A percentile compares a stretch with the other conserved stretches of the same genome.
phyloP scores from a whole-genome alignment of 768 basidiomycete species.

The Brasilioporus rufonigricans region DNA sequence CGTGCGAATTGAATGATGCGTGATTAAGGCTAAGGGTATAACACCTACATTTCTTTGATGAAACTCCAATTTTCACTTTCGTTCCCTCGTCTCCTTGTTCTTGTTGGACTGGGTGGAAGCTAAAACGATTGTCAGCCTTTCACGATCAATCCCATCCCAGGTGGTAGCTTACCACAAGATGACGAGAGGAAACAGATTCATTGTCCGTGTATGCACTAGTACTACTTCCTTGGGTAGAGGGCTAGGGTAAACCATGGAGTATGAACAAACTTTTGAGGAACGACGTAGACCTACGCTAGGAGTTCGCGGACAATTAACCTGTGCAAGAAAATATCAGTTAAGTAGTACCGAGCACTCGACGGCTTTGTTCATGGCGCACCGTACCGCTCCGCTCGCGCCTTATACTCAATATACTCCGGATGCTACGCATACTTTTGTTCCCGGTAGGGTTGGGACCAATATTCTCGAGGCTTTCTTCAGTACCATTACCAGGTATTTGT shows the following conservation, averaged over 20 bases:
- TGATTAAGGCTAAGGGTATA: neutral
- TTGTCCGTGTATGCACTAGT: neutral
- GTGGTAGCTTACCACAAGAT: neutral
- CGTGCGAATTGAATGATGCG: neutral
- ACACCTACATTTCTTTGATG: slow-evolving; percentile 12
- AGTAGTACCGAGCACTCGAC: neutral
- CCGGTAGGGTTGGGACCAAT: neutral
- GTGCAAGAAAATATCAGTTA: neutral
- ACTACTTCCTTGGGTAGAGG: neutral
- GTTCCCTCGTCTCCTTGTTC: neutral
- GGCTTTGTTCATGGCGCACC: slow-evolving; percentile 1
- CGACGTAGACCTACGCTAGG: slow-evolving; percentile 3
- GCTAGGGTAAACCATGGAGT: neutral
- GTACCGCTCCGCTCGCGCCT: neutral
- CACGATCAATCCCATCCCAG: neutral
- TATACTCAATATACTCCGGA: neutral
- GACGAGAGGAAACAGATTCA: neutral
- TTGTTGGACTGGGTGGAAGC: slow-evolving; percentile 4
- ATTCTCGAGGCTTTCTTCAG: neutral
- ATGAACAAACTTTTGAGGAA: neutral
- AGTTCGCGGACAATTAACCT: slow-evolving; percentile 2
- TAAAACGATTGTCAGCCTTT: neutral
- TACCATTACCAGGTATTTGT: neutral
- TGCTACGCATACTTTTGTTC: neutral
- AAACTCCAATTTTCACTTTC: slow-evolving; percentile 5